Conservation (phyloP, 2,329 filamentous ascomycete species). For the Hirsutella minnesotensis region DNA sequence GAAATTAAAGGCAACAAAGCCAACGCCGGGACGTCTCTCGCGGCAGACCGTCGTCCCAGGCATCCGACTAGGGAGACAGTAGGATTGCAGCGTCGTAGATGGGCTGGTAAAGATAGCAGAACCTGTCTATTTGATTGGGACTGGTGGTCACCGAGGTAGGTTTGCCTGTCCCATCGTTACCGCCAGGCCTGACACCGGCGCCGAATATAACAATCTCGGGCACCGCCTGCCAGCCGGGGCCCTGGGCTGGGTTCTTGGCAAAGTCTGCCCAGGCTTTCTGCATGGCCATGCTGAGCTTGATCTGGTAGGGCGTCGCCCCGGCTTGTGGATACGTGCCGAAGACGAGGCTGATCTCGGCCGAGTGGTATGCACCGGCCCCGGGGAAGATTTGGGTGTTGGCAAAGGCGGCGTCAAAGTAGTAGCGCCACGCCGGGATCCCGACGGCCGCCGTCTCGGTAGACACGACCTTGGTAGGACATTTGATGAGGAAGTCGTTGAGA, state of each 20-base stretch:
- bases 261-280: slow-evolving; percentile 17
- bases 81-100: background rate
- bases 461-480: slow-evolving; percentile 12
- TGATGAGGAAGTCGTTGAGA: slow-evolving; percentile 9
- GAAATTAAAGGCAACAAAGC: no score
- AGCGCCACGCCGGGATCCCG: slow-evolving; percentile 29
- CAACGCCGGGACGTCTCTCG: no score
- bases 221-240: slow-evolving; percentile 13
- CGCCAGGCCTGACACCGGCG: slow-evolving; percentile 7
- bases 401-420: slow-evolving; percentile 36
- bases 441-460: slow-evolving; percentile 17
- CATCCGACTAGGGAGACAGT: no score
- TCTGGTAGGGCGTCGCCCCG: slow-evolving; percentile 10
- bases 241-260: slow-evolving; percentile 12
- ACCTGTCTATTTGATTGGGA: background rate
- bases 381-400: slow-evolving; percentile 28
- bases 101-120: background rate
- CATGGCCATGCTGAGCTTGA: slow-evolving; percentile 9
- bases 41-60: no score
- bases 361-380: slow-evolving; percentile 30
- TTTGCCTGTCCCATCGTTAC: background rate
- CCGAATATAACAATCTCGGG: slow-evolving; percentile 14
- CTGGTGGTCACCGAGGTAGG: background rate
- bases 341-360: slow-evolving; percentile 28
- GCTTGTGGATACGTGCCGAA: slow-evolving; percentile 22